phyloP scores from a whole-genome alignment of 306 rosid species.

The Lablab purpureus region DNA sequence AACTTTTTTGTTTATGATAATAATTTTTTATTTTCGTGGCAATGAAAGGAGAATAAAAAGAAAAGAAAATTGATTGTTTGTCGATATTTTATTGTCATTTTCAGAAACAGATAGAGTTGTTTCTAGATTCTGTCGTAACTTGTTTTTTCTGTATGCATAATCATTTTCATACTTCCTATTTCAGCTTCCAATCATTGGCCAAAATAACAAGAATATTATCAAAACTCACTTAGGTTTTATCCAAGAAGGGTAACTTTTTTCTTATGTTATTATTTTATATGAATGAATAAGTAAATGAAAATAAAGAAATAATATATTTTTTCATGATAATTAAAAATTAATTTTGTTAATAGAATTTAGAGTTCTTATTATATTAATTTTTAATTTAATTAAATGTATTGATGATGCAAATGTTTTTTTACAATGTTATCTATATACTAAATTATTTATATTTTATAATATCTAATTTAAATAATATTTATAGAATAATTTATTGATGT shows the following conservation, averaged over 20 bases:
- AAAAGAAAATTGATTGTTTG: neutral
- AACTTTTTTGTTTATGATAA: neutral
- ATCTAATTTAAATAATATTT: too few species aligned
- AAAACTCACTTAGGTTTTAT: neutral
- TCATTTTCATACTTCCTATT: conserved; percentile 12
- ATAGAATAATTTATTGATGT: too few species aligned
- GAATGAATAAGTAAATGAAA: neutral
- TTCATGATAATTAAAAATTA: neutral
- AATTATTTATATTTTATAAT: too few species aligned
- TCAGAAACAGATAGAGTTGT: conserved; percentile 1
- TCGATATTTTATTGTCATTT: conserved; percentile 18
- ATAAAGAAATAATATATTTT: neutral
- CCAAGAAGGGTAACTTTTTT: neutral
- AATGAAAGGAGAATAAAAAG: neutral
- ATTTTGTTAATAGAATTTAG: too few species aligned
- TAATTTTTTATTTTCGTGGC: neutral
- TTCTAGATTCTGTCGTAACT: neutral
- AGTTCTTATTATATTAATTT: too few species aligned
- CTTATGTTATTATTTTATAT: neutral
- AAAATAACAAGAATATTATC: neutral
- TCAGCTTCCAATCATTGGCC: conserved; percentile 3
- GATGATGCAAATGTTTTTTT: too few species aligned
- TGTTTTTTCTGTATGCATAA: neutral
- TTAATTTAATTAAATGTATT: too few species aligned
- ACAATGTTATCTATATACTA: too few species aligned